These are phyloP conservation scores for Malassezia nana DNA, from an alignment of 1,284 basidiomycete genomes.

Conservation along the genomic window DNA sequence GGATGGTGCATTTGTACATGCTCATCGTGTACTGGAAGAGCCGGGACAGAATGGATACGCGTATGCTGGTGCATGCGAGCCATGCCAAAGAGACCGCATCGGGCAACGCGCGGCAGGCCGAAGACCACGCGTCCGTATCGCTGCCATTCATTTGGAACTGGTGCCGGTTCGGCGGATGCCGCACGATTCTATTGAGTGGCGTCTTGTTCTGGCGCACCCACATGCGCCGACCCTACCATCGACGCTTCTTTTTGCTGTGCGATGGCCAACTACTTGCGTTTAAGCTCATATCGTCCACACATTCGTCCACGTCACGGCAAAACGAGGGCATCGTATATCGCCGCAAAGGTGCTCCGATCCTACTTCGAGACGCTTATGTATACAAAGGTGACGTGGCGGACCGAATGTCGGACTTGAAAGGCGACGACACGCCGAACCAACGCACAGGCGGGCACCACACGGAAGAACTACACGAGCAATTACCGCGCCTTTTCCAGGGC, in stretches of 20 bases:
- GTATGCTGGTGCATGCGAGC: conserved; percentile 62
- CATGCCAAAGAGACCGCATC: neutral
- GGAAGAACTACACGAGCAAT: neutral
- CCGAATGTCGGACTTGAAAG: neutral
- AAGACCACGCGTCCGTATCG: conserved; percentile 52
- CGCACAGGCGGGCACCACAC: conserved; percentile 1
- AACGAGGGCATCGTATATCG: conserved; percentile 44
- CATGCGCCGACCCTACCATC: conserved; percentile 46
- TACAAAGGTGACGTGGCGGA: conserved; percentile 32
- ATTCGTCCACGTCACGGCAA: conserved; percentile 38
- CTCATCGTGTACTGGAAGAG: conserved; percentile 66
- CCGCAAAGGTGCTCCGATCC: conserved; percentile 37
- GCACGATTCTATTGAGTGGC: conserved; percentile 62
- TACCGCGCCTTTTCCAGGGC: conserved; percentile 42
- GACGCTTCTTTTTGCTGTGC: conserved; percentile 36
- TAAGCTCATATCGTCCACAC: conserved; percentile 34
- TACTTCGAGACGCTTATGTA: conserved; percentile 43
- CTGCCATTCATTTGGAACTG: conserved; percentile 64
- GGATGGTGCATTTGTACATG: conserved; percentile 63
- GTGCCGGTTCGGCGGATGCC: conserved; percentile 67
- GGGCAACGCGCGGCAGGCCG: neutral
- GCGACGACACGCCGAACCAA: conserved; percentile 19
- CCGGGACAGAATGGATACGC: conserved; percentile 61
- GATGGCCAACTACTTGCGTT: conserved; percentile 38
- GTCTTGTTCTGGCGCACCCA: conserved; percentile 53